phyloP scores from a whole-genome alignment of 1,284 basidiomycete genomes.

The Marasmius oreades region DNA sequence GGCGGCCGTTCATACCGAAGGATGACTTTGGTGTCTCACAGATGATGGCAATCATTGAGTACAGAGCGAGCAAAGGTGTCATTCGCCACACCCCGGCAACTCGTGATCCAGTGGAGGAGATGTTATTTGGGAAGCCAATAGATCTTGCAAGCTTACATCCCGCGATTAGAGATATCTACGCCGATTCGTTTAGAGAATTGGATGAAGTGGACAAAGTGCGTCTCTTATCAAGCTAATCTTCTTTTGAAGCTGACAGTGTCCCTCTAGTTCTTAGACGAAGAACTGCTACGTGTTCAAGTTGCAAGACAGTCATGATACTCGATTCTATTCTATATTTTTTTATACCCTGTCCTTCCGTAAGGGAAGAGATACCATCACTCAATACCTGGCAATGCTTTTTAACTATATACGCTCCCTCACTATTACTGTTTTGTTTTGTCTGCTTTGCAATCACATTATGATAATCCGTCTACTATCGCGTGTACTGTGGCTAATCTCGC shows the following conservation, averaged over 20 bases:
- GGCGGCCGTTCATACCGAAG: slow-evolving; percentile 54
- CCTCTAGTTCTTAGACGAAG: not conserved
- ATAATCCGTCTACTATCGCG: no score
- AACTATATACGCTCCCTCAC: no score
- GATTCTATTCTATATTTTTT: not conserved
- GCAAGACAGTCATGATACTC: not conserved
- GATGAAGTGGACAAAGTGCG: slow-evolving; percentile 78
- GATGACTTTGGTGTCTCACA: slow-evolving; percentile 82
- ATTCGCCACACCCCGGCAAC: slow-evolving; percentile 26
- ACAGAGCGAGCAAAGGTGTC: slow-evolving; percentile 43
- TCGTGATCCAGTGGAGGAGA: slow-evolving; percentile 62
- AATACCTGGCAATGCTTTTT: no score
- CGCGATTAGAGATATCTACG: slow-evolving; percentile 67
- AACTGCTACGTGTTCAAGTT: not conserved
- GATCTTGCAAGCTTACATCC: slow-evolving; percentile 68
- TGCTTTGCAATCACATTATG: no score
- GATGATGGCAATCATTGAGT: slow-evolving; percentile 83
- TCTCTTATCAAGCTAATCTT: slow-evolving; percentile 2
- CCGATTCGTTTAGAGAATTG: slow-evolving; percentile 66
- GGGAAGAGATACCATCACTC: no score
- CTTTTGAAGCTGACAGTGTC: not conserved
- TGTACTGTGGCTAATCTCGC: no score
- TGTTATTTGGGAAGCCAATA: slow-evolving; percentile 68
- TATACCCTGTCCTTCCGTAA: not conserved
- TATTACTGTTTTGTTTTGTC: no score